Base-by-base conservation (phyloP, 2,329 filamentous ascomycete species). In the Diaporthe helianthi region DNA sequence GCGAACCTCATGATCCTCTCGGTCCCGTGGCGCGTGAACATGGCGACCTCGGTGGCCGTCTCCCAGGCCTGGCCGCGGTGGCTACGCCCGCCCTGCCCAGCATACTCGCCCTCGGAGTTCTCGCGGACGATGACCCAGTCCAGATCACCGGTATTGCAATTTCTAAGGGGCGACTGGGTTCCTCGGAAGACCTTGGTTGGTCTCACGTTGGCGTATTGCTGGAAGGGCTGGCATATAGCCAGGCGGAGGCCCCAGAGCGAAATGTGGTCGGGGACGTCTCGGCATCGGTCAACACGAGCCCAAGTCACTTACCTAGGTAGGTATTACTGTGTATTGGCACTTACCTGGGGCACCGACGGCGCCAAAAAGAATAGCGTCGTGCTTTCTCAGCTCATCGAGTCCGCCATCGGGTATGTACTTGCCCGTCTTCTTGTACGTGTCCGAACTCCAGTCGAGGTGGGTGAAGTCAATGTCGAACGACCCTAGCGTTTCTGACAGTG, bases 101-200 rank as follows among this genome's bases (percentile, higher is more conserved):
- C 85, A 71, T 90, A 90, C 74, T 90, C 88, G 69, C 89, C 89
- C 75, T 91, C 89, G 55, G 84, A 87, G 77, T 90, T 91, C 79
- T 91, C 89, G 36, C 89, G 86, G 38, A 91, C 79, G 55, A 91
- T 90, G 1, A 90, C 85, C 88, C 88, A 91, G 78, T 91, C 87
- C 0, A 90, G 79, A 68, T 89, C 84, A 4, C 84, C 85, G 13
- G 80, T 76, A 67, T 78, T 75, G 73, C 85, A 78, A 74, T 85
- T 81, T 10, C 75, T 69, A 9, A 90, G 80, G 0, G 88, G 88
- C 0, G 87, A 89, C 70, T 83, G 78, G 0, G 85, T 87, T 26
- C 88, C 88, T 17, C 82, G 83, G 67, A 91, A 83, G 41, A 89
- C 83, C 44, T 83, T 83, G 0, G 86, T 89, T 0, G 89, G 89